Conservation (phyloP, 306 rosid species). For the Arachis stenosperma region DNA sequence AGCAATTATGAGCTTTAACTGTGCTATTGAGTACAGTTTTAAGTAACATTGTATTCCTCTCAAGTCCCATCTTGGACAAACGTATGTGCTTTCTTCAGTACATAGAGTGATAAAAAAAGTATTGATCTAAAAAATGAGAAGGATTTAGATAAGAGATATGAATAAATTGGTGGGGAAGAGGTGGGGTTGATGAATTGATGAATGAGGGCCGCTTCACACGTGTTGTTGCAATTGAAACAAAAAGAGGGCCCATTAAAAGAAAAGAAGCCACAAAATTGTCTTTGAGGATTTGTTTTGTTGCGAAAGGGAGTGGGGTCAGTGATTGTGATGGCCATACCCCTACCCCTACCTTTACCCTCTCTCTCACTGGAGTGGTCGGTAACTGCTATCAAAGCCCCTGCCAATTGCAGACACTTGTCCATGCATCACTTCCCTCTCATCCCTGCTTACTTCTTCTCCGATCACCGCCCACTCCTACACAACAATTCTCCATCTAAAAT, state of each 20-base stretch:
- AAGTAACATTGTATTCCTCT: not conserved
- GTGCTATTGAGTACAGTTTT: not conserved
- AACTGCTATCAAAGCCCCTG: conserved; percentile 29
- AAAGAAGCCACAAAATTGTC: conserved; percentile 18
- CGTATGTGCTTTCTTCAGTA: no score
- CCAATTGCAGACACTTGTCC: conserved; percentile 40
- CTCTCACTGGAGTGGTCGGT: not conserved
- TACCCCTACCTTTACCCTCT: no score
- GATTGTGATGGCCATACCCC: conserved; percentile 6
- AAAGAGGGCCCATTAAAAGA: conserved; percentile 41
- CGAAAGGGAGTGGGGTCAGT: conserved; percentile 35
- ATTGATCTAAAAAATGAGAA: no score
- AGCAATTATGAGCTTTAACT: no score
- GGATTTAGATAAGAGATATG: no score
- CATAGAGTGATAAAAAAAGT: no score
- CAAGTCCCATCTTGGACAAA: no score
- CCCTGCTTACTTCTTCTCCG: no score
- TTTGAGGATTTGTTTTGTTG: not conserved
- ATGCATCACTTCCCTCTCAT: not conserved
- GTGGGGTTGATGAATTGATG: not conserved
- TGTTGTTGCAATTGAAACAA: conserved; percentile 37
- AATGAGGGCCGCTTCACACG: conserved; percentile 47
- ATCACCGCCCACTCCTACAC: no score
- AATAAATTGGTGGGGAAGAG: not conserved
- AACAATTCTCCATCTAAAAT: no score